phyloP scores from a whole-genome alignment of 2,329 filamentous ascomycete species.

The Pestalotiopsis fici region DNA sequence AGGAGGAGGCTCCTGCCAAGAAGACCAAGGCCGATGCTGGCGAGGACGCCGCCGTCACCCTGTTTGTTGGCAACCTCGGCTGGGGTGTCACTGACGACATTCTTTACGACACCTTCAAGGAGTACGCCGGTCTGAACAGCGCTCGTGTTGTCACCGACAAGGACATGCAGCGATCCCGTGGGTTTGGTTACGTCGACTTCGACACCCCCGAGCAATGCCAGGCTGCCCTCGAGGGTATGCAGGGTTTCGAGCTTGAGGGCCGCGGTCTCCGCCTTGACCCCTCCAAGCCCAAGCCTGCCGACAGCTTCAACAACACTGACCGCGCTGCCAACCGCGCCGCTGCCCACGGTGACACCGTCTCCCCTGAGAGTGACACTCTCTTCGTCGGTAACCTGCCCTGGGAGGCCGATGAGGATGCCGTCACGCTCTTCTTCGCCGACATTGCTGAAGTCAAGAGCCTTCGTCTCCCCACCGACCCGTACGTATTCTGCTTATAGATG shows the following conservation, averaged over 20 bases:
- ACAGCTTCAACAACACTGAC: slow-evolving; percentile 49
- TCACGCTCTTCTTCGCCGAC: slow-evolving; percentile 74
- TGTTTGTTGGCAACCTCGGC: slow-evolving; percentile 88
- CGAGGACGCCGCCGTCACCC: slow-evolving; percentile 58
- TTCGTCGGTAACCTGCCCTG: slow-evolving; percentile 93
- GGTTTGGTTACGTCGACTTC: slow-evolving; percentile 94
- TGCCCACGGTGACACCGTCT: slow-evolving; percentile 77
- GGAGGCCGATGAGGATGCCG: slow-evolving; percentile 73
- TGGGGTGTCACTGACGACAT: slow-evolving; percentile 88
- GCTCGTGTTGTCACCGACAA: slow-evolving; percentile 85
- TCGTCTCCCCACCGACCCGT: slow-evolving; percentile 84
- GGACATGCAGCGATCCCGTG: slow-evolving; percentile 79
- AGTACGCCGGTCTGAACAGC: slow-evolving; percentile 70
- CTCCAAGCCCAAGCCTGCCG: slow-evolving; percentile 65
- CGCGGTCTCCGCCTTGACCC: slow-evolving; percentile 79
- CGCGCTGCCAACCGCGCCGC: slow-evolving; percentile 66
- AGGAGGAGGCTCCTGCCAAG: slow-evolving; percentile 54
- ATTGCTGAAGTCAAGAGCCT: slow-evolving; percentile 74
- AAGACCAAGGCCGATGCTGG: slow-evolving; percentile 65
- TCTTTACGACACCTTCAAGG: slow-evolving; percentile 79
- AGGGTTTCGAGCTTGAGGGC: slow-evolving; percentile 72
- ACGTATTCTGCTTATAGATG: slow-evolving; percentile 31
- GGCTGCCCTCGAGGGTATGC: slow-evolving; percentile 74
- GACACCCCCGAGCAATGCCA: slow-evolving; percentile 65
- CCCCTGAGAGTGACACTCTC: slow-evolving; percentile 80